A percentile compares a stretch with the other conserved stretches of the same genome.
Evolutionary conservation across 495 filamentous ascomycete species (phyloP).

Genomic region (Aspergillus diversus): DNA sequence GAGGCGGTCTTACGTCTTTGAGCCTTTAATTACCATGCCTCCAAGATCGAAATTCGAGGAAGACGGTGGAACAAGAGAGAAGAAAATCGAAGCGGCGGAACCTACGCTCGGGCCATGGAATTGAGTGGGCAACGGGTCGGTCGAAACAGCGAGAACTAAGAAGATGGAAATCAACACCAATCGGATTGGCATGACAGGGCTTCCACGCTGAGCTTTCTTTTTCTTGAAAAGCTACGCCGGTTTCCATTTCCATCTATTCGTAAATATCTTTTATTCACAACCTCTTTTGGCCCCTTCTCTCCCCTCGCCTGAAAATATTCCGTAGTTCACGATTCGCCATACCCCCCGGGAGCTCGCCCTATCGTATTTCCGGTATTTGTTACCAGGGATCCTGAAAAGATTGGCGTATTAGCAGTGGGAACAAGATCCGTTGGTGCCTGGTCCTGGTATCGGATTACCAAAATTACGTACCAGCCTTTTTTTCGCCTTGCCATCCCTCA

Average conservation of each 20-base stretch:
- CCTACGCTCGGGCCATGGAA: slow-evolving; percentile 38
- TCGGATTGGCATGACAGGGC: slow-evolving; percentile 12
- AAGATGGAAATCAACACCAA: slow-evolving; percentile 18
- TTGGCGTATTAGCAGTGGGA: slow-evolving; percentile 14
- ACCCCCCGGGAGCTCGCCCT: slow-evolving; percentile 15
- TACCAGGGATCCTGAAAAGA: slow-evolving; percentile 14
- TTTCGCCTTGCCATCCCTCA: slow-evolving; percentile 22
- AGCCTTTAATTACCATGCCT: neutral
- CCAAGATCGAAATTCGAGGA: slow-evolving; percentile 31
- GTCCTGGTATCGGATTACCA: slow-evolving; percentile 24
- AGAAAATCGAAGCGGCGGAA: slow-evolving; percentile 34
- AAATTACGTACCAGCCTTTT: slow-evolving; percentile 20
- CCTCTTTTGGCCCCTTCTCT: slow-evolving; percentile 12
- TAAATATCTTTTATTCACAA: neutral
- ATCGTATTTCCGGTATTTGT: slow-evolving; percentile 26
- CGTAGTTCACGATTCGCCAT: slow-evolving; percentile 3
- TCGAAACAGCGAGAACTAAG: slow-evolving; percentile 31
- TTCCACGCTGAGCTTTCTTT: neutral
- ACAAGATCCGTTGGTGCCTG: slow-evolving; percentile 25
- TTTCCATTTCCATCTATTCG: slow-evolving; percentile 3
- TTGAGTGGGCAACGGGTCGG: slow-evolving; percentile 25
- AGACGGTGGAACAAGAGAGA: slow-evolving; percentile 42
- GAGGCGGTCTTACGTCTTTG: no score
- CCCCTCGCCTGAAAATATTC: neutral
- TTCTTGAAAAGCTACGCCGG: slow-evolving; percentile 21